Conservation (phyloP, 305 asterid genomes). For the Fraxinus velutina region DNA sequence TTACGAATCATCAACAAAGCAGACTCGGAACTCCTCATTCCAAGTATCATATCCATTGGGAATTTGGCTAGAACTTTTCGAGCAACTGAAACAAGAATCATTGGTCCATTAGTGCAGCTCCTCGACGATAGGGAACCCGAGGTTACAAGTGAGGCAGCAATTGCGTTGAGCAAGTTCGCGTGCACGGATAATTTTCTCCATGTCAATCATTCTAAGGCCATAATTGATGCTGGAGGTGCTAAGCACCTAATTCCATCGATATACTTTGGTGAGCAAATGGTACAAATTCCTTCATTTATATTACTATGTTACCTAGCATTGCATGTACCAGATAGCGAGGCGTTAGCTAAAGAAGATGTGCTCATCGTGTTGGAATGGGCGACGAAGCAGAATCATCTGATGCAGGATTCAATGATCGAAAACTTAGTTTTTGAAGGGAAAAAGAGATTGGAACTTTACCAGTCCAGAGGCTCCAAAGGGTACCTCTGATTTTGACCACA, state of each 20-base stretch:
- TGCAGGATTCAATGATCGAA: conserved; percentile 40
- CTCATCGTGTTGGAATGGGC: conserved; percentile 52
- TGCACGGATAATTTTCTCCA: conserved; percentile 49
- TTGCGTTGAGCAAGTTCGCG: conserved; percentile 51
- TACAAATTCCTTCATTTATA: conserved; percentile 44
- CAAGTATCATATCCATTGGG: conserved; percentile 54
- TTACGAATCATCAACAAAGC: conserved; percentile 38
- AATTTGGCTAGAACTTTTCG: conserved; percentile 59
- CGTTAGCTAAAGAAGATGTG: conserved; percentile 49
- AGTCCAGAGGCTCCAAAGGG: conserved; percentile 47
- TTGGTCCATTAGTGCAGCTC: conserved; percentile 48
- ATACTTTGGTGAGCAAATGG: conserved; percentile 54
- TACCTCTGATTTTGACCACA: conserved; percentile 32
- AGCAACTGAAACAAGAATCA: conserved; percentile 57
- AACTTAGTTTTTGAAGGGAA: conserved; percentile 45
- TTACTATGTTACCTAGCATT: conserved; percentile 47
- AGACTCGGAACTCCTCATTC: conserved; percentile 43
- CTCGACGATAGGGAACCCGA: conserved; percentile 59
- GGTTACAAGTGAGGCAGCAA: conserved; percentile 43
- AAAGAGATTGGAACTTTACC: conserved; percentile 56
- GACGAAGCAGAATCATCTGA: conserved; percentile 37
- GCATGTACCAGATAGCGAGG: conserved; percentile 57
- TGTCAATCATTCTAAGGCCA: conserved; percentile 45
- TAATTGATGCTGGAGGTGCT: conserved; percentile 39
- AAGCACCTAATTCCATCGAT: conserved; percentile 42